Base-by-base conservation (phyloP, 2,329 filamentous ascomycete species). In the Mollisia scopiformis region DNA sequence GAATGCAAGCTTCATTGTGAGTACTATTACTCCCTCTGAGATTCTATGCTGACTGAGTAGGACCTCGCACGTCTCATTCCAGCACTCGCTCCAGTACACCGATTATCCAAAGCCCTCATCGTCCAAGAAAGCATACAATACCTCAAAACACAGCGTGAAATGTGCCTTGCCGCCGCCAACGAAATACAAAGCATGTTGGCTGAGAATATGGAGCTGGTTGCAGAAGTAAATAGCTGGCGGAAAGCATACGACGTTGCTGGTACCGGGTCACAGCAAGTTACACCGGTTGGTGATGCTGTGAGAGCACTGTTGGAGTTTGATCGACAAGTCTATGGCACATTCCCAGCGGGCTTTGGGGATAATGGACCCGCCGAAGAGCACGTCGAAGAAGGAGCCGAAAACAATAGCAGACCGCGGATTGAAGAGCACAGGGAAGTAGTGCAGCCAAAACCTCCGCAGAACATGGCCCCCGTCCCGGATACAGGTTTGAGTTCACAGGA, bases 141-240 rank as follows among this genome's bases (percentile, higher is more conserved):
- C n/a, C 51, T 59, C 3, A 37, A 33, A 39, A n/a, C 39, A 6
- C 57, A 59, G 41, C 57, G 57, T 31, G 19, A 43, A 19, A 59
- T 54, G 37, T 59, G 50, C 43, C 50, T 59, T 1, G 31, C 50
- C 10, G 57, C 57, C 21, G 57, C 57, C n/a, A 59, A 2, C 23
- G 57, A 59, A 23, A 35, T 59, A 35, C 50, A 55, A 43, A 30
- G 30, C 7, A 46, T 59, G 3, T 21, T 59, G 13, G 23, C 50
- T 1, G 57, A 59, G 21, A 59, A 59, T 30, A 23, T 59, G 1
- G 50, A 59, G 50, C 57, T 59, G 27, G 27, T 55, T 39, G 51
- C 57, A 49, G 57, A 59, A 31, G 50, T 59, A 6, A 59, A 59
- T 39, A 41, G 31, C 30, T 59, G 57, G 57, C 57, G 57, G 28